A percentile compares a stretch with the other conserved stretches of the same genome.
Evolutionary conservation across 306 rosid genomes (phyloP).

Genomic region (Comarum palustre): DNA sequence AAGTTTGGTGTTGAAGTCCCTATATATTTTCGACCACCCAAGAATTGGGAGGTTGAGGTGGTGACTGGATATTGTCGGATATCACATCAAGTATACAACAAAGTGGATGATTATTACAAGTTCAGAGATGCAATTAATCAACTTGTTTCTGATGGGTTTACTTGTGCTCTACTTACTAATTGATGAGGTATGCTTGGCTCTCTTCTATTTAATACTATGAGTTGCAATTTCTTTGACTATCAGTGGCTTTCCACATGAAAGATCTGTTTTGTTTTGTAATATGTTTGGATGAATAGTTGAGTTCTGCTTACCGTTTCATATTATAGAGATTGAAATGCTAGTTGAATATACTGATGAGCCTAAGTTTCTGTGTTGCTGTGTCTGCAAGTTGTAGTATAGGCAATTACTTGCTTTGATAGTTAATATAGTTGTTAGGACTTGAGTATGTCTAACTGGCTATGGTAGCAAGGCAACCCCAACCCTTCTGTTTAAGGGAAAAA

Average conservation of each 20-base stretch:
- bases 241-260: not conserved
- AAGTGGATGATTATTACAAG: conserved; percentile 69
- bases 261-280: not conserved
- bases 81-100: conserved; percentile 88
- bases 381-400: not conserved
- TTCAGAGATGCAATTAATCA: conserved; percentile 68
- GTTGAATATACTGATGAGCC: not conserved
- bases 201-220: not conserved
- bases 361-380: not conserved
- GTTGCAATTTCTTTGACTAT: not conserved
- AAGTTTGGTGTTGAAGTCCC: conserved; percentile 79
- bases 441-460: not conserved
- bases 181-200: conserved; percentile 53
- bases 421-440: not conserved
- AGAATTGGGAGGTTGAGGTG: conserved; percentile 49
- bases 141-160: conserved; percentile 61
- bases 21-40: conserved; percentile 60
- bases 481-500: not conserved
- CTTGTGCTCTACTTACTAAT: conserved; percentile 52
- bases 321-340: not conserved
- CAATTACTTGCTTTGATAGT: not conserved
- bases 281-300: not conserved
- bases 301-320: not conserved
- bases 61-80: conserved; percentile 85
- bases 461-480: not conserved